Percentiles rank a stretch among this genome's conserved stretches.
Evolutionary conservation across 768 basidiomycete genomes (phyloP).

Genomic region (Leccinum fibrillosum): DNA sequence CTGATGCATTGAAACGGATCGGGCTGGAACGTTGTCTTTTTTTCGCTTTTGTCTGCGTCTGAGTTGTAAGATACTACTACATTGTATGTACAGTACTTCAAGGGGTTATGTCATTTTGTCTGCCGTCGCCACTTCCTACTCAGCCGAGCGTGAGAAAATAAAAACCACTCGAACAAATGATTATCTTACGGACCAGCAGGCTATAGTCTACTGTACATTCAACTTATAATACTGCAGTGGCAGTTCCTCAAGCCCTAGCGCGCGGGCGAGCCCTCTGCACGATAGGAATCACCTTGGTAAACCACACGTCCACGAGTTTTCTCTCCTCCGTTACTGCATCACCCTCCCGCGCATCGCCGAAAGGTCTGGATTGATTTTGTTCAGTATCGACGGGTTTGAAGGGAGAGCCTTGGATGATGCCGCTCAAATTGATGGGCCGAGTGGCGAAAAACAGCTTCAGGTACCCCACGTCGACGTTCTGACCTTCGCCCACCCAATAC

Average conservation of each 20-base stretch:
- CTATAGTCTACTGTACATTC: no score
- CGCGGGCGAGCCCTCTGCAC: constrained; percentile 11
- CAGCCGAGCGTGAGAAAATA: no score
- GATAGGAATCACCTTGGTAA: constrained; percentile 16
- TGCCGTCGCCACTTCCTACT: no score
- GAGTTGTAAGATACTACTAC: not conserved
- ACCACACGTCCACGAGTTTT: constrained; percentile 16
- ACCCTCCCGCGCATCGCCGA: not conserved
- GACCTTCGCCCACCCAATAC: not conserved
- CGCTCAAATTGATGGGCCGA: not conserved
- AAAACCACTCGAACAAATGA: no score
- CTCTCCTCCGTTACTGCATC: not conserved
- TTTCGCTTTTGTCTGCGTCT: not conserved
- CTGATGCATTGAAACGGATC: constrained; percentile 32
- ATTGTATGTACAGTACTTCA: no score
- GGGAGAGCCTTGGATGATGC: not conserved
- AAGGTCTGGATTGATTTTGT: not conserved
- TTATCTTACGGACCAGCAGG: no score
- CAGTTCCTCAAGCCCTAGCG: no score
- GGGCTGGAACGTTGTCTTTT: not conserved
- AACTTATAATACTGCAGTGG: no score
- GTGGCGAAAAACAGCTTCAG: not conserved
- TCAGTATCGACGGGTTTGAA: not conserved
- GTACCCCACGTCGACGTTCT: not conserved
- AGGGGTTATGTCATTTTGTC: not conserved